These are phyloP conservation scores for Termitomyces titanicus DNA, from an alignment of 768 basidiomycete genomes.

Conservation along the genomic window DNA sequence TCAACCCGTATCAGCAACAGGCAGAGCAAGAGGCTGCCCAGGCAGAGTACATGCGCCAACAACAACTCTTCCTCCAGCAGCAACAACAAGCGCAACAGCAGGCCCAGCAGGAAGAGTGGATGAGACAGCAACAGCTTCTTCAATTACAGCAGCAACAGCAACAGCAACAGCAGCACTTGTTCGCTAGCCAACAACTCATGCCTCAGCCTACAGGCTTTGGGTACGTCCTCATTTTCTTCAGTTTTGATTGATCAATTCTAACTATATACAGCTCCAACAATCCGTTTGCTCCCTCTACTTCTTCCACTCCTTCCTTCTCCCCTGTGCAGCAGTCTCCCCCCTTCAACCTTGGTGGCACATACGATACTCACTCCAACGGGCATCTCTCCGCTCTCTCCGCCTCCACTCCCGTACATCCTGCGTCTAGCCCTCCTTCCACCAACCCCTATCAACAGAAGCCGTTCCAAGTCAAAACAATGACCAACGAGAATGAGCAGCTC, in stretches of 20 bases:
- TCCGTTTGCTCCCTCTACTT: constrained; percentile 70
- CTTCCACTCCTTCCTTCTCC: constrained; percentile 28
- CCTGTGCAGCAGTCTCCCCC: constrained; percentile 36
- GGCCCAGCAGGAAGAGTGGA: constrained; percentile 42
- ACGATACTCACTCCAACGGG: constrained; percentile 48
- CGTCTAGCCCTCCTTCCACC: constrained; percentile 14
- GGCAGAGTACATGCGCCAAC: constrained; percentile 72
- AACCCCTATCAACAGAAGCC: constrained; percentile 23
- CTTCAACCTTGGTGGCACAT: constrained; percentile 72
- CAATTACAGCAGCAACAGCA: constrained; percentile 56
- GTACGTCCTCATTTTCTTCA: constrained; percentile 32
- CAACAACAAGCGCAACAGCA: constrained; percentile 49
- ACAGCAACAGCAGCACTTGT: constrained; percentile 44
- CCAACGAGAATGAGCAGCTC: constrained; percentile 68
- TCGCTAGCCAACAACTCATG: constrained; percentile 10
- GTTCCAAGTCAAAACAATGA: constrained; percentile 38
- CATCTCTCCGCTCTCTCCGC: constrained; percentile 38
- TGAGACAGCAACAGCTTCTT: constrained; percentile 39
- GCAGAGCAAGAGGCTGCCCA: constrained; percentile 84
- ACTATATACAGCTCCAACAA: constrained; percentile 73
- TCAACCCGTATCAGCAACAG: constrained; percentile 94
- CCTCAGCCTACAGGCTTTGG: constrained; percentile 77
- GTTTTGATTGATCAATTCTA: constrained; percentile 22
- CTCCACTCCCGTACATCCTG: constrained; percentile 29
- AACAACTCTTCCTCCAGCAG: constrained; percentile 60